These are phyloP conservation scores for Kluyveromyces marxianus DNA, from an alignment of 1,139 yeast genomes.

Conservation along the genomic window DNA sequence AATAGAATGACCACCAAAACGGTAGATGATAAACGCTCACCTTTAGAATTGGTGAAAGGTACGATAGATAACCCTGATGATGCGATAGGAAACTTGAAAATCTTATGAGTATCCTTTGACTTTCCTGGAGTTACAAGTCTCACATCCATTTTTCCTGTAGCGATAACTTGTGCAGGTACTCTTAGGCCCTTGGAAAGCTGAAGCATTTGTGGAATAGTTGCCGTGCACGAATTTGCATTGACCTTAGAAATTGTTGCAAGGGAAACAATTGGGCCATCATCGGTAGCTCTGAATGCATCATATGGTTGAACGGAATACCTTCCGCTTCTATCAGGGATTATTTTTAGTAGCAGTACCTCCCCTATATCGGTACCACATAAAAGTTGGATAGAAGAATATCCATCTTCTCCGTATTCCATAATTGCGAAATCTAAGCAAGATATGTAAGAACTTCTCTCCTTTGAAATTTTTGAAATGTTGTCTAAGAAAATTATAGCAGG, in stretches of 20 bases:
- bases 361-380: slow-evolving; percentile 79
- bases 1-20: slow-evolving; percentile 37
- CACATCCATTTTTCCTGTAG: slow-evolving; percentile 54
- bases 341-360: slow-evolving; percentile 56
- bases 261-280: slow-evolving; percentile 41
- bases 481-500: slow-evolving; percentile 68
- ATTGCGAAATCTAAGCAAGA: slow-evolving; percentile 69
- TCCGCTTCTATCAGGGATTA: slow-evolving; percentile 63
- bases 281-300: slow-evolving; percentile 43
- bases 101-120: slow-evolving; percentile 52
- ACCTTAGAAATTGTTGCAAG: slow-evolving; percentile 53
- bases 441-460: slow-evolving; percentile 31
- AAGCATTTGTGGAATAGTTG: slow-evolving; percentile 52
- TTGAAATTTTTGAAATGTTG: slow-evolving; percentile 26
- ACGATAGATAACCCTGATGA: slow-evolving; percentile 53
- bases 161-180: slow-evolving; percentile 56
- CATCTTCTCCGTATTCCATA: slow-evolving; percentile 54
- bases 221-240: slow-evolving; percentile 58
- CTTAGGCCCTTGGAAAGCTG: slow-evolving; percentile 55
- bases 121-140: slow-evolving; percentile 57
- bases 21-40: slow-evolving; percentile 33
- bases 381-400: slow-evolving; percentile 64
- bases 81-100: slow-evolving; percentile 42
- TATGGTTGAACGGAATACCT: slow-evolving; percentile 56
- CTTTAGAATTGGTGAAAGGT: slow-evolving; percentile 17